phyloP scores from a whole-genome alignment of 2,329 filamentous ascomycete species.

The Colletotrichum sp. region DNA sequence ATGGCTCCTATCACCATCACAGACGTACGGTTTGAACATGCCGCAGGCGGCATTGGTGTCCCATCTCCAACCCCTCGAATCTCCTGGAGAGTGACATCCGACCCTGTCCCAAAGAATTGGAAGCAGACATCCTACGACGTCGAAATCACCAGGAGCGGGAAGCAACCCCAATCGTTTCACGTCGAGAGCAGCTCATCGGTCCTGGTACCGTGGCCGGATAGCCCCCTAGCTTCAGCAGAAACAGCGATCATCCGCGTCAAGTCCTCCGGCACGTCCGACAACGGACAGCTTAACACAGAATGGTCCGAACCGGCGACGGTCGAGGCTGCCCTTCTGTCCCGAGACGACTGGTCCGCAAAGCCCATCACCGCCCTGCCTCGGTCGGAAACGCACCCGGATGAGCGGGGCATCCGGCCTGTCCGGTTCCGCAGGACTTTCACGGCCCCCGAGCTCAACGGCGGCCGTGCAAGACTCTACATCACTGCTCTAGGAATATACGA shows the following conservation, averaged over 20 bases:
- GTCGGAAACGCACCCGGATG: neutral
- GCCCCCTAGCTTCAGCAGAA: conserved; percentile 30
- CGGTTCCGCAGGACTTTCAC: conserved; percentile 12
- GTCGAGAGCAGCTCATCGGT: conserved; percentile 1
- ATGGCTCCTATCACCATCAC: neutral
- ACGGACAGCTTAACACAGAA: neutral
- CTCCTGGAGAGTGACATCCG: conserved; percentile 15
- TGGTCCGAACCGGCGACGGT: conserved; percentile 9
- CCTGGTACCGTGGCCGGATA: conserved; percentile 19
- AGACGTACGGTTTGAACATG: conserved; percentile 21
- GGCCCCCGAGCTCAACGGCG: neutral
- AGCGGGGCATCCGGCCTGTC: conserved; percentile 1
- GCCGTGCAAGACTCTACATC: conserved; percentile 35
- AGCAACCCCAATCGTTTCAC: neutral
- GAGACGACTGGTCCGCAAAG: neutral
- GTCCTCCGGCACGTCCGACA: conserved; percentile 23
- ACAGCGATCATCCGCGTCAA: conserved; percentile 30
- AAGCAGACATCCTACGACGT: conserved; percentile 22
- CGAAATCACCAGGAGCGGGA: conserved; percentile 8
- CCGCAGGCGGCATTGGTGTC: conserved; percentile 21
- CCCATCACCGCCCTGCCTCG: neutral
- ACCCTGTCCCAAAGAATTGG: conserved; percentile 4
- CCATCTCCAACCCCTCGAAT: conserved; percentile 15
- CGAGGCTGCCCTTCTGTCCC: neutral
- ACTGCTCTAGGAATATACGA: conserved; percentile 41